A percentile compares a stretch with the other conserved stretches of the same genome.
These are phyloP conservation scores for Theobroma grandiflorum DNA, from an alignment of 441 rosid species.

Conservation along the genomic window DNA sequence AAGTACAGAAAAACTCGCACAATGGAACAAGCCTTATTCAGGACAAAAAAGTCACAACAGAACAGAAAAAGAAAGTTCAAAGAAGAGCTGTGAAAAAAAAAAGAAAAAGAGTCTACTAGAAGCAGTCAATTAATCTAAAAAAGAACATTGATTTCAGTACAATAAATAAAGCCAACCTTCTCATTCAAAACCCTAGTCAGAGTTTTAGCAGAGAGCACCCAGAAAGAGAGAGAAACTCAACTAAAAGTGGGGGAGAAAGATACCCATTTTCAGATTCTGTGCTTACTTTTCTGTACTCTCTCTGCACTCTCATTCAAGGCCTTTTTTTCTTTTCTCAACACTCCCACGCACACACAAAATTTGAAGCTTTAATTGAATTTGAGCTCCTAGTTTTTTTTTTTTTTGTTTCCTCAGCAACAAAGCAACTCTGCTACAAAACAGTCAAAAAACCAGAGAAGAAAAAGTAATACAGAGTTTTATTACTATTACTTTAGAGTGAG, in stretches of 20 bases:
- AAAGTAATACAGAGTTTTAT: constrained; percentile 14
- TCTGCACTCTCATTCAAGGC: constrained; percentile 31
- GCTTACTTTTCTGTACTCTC: constrained; percentile 66
- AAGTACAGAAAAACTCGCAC: constrained; percentile 40
- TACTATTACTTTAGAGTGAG: constrained; percentile 27
- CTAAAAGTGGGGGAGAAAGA: constrained; percentile 68
- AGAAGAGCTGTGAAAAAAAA: constrained; percentile 25
- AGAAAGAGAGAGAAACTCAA: constrained; percentile 39
- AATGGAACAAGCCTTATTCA: constrained; percentile 31
- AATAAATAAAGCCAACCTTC: constrained; percentile 47
- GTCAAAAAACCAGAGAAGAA: constrained; percentile 31
- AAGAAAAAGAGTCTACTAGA: constrained; percentile 41
- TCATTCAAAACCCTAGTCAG: constrained; percentile 78
- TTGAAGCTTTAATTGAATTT: constrained; percentile 45
- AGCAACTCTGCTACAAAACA: constrained; percentile 39
- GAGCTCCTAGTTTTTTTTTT: constrained; percentile 36
- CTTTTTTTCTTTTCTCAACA: constrained; percentile 43
- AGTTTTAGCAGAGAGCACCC: constrained; percentile 38
- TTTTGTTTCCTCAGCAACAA: constrained; percentile 24
- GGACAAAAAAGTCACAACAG: constrained; percentile 27
- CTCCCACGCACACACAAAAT: constrained; percentile 21
- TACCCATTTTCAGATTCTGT: constrained; percentile 86
- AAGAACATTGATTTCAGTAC: constrained; percentile 72
- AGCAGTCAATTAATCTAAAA: constrained; percentile 62
- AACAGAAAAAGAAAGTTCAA: constrained; percentile 44